Conservation (phyloP, 2,329 filamentous ascomycete species). For the Colletotrichum sp. region DNA sequence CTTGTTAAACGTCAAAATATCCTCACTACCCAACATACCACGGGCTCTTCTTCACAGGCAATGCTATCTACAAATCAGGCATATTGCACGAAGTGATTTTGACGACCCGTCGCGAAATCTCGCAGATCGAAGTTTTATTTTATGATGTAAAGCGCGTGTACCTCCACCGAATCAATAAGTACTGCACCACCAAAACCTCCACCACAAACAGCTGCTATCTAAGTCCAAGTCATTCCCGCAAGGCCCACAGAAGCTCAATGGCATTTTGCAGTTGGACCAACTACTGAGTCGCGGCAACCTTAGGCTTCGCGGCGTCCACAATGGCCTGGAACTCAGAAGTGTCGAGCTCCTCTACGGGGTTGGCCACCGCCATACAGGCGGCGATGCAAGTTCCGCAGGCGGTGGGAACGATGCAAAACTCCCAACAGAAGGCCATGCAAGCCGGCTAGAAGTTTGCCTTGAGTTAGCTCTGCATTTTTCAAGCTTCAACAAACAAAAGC, state of each 20-base stretch:
- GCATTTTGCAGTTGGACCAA: neutral
- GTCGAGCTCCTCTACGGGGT: neutral
- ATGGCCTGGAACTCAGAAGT: neutral
- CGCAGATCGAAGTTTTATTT: neutral
- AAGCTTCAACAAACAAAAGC: neutral
- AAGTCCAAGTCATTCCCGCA: neutral
- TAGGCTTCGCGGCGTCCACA: neutral
- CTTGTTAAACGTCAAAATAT: too few relatives aligned
- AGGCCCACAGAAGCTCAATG: neutral
- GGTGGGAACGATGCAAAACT: neutral
- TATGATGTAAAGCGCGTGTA: neutral
- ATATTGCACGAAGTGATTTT: neutral
- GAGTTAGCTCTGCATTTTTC: neutral
- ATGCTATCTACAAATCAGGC: too few relatives aligned
- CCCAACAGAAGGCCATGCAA: neutral
- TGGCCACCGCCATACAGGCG: neutral
- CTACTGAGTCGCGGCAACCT: neutral
- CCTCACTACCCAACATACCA: neutral
- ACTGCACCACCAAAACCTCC: neutral
- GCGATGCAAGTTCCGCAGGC: neutral
- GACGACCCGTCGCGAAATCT: neutral
- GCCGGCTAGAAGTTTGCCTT: neutral
- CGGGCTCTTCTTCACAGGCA: neutral
- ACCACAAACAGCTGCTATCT: neutral
- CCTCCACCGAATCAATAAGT: neutral